These are phyloP conservation scores for Candida khao-thaluensis DNA, from an alignment of 805 yeast genomes.

Conservation along the genomic window DNA sequence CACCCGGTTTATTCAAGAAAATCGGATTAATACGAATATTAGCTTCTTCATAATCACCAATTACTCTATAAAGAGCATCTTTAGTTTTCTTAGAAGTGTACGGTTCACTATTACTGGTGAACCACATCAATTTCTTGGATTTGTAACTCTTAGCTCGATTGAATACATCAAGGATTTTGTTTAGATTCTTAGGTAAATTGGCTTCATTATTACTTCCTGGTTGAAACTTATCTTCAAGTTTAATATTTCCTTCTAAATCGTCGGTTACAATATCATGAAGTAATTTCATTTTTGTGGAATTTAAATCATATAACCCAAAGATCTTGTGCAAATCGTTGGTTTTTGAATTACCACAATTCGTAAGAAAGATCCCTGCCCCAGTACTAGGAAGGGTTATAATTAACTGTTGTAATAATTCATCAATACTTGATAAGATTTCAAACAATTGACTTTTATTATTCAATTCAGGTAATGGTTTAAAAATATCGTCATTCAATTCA, in stretches of 20 bases:
- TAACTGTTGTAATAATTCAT: constrained; percentile 62
- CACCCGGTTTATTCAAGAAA: constrained; percentile 42
- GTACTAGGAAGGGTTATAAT: constrained; percentile 65
- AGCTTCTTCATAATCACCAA: constrained; percentile 58
- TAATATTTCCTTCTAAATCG: constrained; percentile 16
- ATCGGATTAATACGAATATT: constrained; percentile 61
- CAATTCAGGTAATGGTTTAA: constrained; percentile 34
- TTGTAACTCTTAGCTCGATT: constrained; percentile 44
- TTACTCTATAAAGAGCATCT: constrained; percentile 52
- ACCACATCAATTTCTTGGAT: constrained; percentile 60
- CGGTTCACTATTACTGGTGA: constrained; percentile 78
- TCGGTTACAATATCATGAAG: constrained; percentile 54
- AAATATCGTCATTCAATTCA: constrained; percentile 53
- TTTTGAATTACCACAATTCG: constrained; percentile 46
- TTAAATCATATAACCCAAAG: constrained; percentile 54
- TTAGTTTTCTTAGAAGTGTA: constrained; percentile 38
- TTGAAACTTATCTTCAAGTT: constrained; percentile 13
- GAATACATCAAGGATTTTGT: constrained; percentile 56
- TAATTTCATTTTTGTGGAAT: constrained; percentile 54
- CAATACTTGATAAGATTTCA: constrained; percentile 55
- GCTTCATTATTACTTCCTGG: constrained; percentile 1
- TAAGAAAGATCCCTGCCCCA: constrained; percentile 71
- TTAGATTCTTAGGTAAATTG: constrained; percentile 42
- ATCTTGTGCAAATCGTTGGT: constrained; percentile 47
- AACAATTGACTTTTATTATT: constrained; percentile 42